phyloP scores from a whole-genome alignment of 768 basidiomycete species.

The Tulasnella calospora region DNA sequence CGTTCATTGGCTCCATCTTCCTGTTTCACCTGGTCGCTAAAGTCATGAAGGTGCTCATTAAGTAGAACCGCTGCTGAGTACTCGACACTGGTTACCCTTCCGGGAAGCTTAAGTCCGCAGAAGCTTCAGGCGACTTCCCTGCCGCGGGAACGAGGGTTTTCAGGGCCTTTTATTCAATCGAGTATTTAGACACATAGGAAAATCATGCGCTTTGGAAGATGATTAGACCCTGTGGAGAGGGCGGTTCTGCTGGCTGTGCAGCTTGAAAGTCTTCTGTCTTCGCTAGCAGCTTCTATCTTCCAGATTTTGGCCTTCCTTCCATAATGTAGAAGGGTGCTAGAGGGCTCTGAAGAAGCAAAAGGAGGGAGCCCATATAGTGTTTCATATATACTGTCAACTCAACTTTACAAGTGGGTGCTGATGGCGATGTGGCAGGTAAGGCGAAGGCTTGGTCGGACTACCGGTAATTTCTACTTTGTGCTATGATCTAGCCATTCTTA shows the following conservation, averaged over 20 bases:
- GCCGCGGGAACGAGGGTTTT: background rate
- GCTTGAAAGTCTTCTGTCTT: no score
- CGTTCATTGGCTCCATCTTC: constrained; percentile 97
- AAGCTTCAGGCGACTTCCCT: background rate
- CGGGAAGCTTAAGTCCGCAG: background rate
- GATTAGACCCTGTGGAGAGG: no score
- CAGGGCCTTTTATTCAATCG: background rate
- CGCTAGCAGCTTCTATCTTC: background rate
- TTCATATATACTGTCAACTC: no score
- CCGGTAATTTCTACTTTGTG: no score
- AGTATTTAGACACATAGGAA: background rate
- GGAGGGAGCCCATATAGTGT: no score
- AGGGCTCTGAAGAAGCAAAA: no score
- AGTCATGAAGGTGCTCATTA: constrained; percentile 84
- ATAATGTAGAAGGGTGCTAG: background rate
- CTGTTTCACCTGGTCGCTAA: constrained; percentile 97
- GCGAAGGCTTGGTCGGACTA: no score
- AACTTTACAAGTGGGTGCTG: no score
- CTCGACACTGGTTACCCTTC: background rate
- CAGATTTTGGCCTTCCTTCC: background rate
- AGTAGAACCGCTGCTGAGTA: constrained; percentile 41
- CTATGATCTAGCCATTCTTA: no score
- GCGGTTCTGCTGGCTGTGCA: background rate
- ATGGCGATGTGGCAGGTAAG: no score
- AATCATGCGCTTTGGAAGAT: background rate